Base-by-base conservation (phyloP, 202 grass and related monocot species). In the Eragrostis tef region DNA sequence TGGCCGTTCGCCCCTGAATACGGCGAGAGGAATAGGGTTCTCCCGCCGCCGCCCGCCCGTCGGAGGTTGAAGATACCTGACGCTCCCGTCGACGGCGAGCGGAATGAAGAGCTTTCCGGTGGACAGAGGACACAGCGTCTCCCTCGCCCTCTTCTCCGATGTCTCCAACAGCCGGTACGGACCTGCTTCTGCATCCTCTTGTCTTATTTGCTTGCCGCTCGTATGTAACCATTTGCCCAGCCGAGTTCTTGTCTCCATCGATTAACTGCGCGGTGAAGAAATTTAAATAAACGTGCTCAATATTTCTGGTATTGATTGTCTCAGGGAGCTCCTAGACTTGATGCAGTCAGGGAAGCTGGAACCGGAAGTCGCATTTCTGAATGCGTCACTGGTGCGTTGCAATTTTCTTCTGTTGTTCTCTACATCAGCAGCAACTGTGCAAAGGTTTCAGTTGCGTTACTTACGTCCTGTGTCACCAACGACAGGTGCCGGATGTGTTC, bases 321-420 rank as follows among this genome's bases (percentile, higher is more conserved):
- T 25, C 79, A 96, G 96, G 87, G 90, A 90, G 71, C 93, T 99
- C 36, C 80, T 96, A 2, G 89, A 92, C 8, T 79, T 89, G 76
- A 93, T 99, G 91, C 96, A 93, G 81, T 86, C 89, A 11, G 93
- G 93, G 68, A 93, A 88, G 83, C 83, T 96, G 71, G 85, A 99
- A 27, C 96, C 91, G 46, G 96, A 96, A 87, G 87, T 87, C 7
- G 90, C 90, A 6, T 81, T 99, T 10, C 27, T 99, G 66, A 99
- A 96, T 42, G 93, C 96, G 2, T 91, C 88, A 15, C 91, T 92
- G 88, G 96, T 95, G 87, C 60, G 59, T 60, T 6, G 20, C 25
- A 24, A 75, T 79, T n/a, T 62, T 49, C 5, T 34, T 34, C 19
- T 67, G 31, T 34, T 46, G 11, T 57, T 15, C 44, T 11, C 21